Evolutionary conservation across 331 rosid genomes (phyloP).

Genomic region (Prunus yedoensis): DNA sequence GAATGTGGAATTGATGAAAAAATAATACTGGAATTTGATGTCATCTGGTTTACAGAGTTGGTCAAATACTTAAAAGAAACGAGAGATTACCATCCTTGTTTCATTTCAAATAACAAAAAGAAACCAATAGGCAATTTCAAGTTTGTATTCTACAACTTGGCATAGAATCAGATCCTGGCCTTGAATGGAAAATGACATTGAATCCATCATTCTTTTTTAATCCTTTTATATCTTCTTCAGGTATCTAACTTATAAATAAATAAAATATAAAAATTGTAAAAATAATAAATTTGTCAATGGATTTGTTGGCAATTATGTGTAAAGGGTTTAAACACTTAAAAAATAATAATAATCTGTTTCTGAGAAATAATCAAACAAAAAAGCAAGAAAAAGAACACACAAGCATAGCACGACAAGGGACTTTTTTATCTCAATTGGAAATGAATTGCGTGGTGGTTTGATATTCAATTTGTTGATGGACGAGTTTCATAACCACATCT

Average conservation of each 20-base stretch:
- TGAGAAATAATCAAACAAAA: no score
- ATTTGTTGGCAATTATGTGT: background rate
- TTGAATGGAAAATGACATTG: background rate
- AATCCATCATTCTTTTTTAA: background rate
- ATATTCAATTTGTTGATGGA: background rate
- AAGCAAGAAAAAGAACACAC: background rate
- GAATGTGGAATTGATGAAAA: slow-evolving; percentile 42
- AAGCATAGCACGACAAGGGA: background rate
- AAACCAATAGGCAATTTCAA: background rate
- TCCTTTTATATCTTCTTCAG: background rate
- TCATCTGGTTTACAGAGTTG: slow-evolving; percentile 20
- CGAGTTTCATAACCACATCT: background rate
- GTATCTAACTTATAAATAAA: no score
- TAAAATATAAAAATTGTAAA: no score
- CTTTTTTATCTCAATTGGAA: background rate
- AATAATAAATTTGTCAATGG: background rate
- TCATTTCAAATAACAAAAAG: background rate
- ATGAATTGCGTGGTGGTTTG: no score
- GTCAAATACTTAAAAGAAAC: slow-evolving; percentile 1
- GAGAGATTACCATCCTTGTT: background rate
- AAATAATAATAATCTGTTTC: no score
- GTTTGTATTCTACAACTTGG: background rate
- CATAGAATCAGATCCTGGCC: background rate
- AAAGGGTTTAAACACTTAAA: background rate
- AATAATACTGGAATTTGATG: slow-evolving; percentile 48